Percentiles rank a stretch among this genome's conserved stretches.
These are phyloP conservation scores for Malassezia restricta DNA, from an alignment of 1,284 basidiomycete genomes.

Conservation along the genomic window DNA sequence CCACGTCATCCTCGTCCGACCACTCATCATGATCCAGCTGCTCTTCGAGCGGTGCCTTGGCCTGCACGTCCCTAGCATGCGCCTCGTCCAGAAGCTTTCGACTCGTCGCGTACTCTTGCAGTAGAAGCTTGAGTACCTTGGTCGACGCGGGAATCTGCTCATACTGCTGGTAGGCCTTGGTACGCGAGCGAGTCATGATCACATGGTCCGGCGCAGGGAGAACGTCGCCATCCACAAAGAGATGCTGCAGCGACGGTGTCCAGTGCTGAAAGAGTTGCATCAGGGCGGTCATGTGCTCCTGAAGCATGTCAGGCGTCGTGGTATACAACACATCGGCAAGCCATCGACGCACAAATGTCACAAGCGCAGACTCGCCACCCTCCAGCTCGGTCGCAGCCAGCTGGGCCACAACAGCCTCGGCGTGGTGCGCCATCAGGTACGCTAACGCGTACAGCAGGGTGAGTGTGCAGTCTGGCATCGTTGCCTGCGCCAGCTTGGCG, in stretches of 20 bases:
- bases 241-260: slow-evolving; percentile 55
- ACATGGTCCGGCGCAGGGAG: slow-evolving; percentile 49
- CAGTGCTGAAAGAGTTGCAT: slow-evolving; percentile 62
- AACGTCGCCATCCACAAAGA: slow-evolving; percentile 82
- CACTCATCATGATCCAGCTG: slow-evolving; percentile 2
- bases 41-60: not conserved
- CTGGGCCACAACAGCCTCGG: slow-evolving; percentile 27
- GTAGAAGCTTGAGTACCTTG: slow-evolving; percentile 76
- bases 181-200: slow-evolving; percentile 87
- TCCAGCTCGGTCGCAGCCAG: slow-evolving; percentile 46
- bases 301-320: slow-evolving; percentile 68
- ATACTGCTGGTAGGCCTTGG: slow-evolving; percentile 66
- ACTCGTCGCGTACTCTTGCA: slow-evolving; percentile 61
- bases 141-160: slow-evolving; percentile 73
- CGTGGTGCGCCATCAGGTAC: slow-evolving; percentile 61
- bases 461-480: slow-evolving; percentile 68
- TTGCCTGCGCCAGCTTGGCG: slow-evolving; percentile 63
- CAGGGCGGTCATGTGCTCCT: slow-evolving; percentile 59
- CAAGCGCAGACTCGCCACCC: slow-evolving; percentile 52
- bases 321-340: slow-evolving; percentile 85
- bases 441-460: slow-evolving; percentile 82
- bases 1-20: slow-evolving; percentile 10
- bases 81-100: not conserved
- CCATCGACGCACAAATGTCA: slow-evolving; percentile 76
- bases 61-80: not conserved